A percentile compares a stretch with the other conserved stretches of the same genome.
These are phyloP conservation scores for Pythium apleroticum DNA, from an alignment of 352 stramenopile genomes.

Conservation along the genomic window DNA sequence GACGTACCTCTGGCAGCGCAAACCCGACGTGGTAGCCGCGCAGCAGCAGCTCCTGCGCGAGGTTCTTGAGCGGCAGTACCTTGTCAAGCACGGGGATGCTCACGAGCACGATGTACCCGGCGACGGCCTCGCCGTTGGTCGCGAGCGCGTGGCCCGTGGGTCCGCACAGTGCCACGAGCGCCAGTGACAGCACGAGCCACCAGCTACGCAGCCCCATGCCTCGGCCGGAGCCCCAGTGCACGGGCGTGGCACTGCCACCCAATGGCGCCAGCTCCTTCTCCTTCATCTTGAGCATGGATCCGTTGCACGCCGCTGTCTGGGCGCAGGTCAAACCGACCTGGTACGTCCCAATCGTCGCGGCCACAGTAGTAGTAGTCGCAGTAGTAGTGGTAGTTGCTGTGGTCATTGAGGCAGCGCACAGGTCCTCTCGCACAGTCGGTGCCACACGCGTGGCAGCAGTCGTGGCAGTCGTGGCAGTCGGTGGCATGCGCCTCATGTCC, in stretches of 20 bases:
- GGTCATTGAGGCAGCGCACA: too few relatives aligned
- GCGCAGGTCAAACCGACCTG: neutral
- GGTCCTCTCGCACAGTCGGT: neutral
- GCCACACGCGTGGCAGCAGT: neutral
- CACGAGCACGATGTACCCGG: slow-evolving; percentile 77
- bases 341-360: neutral
- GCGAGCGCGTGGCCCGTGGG: slow-evolving; percentile 6
- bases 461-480: too few relatives aligned
- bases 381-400: neutral
- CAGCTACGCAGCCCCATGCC: slow-evolving; percentile 5
- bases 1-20: slow-evolving; percentile 57
- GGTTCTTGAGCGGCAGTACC: slow-evolving; percentile 76
- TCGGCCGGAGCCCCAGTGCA: neutral
- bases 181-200: slow-evolving; percentile 15
- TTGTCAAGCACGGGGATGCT: slow-evolving; percentile 85
- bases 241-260: neutral
- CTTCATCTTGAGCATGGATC: neutral
- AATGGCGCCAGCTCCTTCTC: neutral
- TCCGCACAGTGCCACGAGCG: slow-evolving; percentile 12
- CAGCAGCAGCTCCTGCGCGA: slow-evolving; percentile 70
- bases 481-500: slow-evolving; percentile 4
- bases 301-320: neutral
- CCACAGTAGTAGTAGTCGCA: neutral
- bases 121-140: slow-evolving; percentile 11
- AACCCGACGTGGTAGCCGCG: slow-evolving; percentile 79